Percentiles rank a stretch among this genome's conserved stretches.
These are phyloP conservation scores for Sclerotinia sclerotiorum DNA, from an alignment of 2,329 filamentous ascomycete genomes.

Conservation along the genomic window DNA sequence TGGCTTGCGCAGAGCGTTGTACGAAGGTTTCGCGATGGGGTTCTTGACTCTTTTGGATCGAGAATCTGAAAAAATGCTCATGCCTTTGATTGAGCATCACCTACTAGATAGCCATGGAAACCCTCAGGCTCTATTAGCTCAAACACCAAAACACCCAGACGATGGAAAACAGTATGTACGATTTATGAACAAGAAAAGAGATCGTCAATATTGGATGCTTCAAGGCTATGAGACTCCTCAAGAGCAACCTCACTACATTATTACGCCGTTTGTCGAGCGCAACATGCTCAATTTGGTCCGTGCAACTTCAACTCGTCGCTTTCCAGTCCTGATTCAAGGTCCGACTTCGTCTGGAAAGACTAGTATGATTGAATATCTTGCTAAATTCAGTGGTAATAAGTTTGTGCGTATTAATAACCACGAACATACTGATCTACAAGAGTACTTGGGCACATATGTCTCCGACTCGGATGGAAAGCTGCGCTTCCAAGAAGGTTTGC, in stretches of 20 bases:
- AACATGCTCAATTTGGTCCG: slow-evolving; percentile 94
- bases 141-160: slow-evolving; percentile 72
- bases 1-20: slow-evolving; percentile 80
- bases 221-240: slow-evolving; percentile 67
- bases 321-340: slow-evolving; percentile 92
- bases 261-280: slow-evolving; percentile 90
- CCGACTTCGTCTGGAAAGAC: slow-evolving; percentile 98
- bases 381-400: slow-evolving; percentile 93
- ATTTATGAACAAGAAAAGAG: slow-evolving; percentile 64
- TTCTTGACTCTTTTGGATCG: slow-evolving; percentile 87
- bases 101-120: slow-evolving; percentile 71
- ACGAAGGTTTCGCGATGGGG: slow-evolving; percentile 97
- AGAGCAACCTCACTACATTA: slow-evolving; percentile 87
- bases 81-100: slow-evolving; percentile 77
- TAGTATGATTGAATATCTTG: slow-evolving; percentile 98
- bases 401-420: slow-evolving; percentile 99
- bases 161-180: slow-evolving; percentile 78
- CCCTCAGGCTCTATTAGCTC: slow-evolving; percentile 70
- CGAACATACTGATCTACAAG: slow-evolving; percentile 96
- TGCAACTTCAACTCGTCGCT: slow-evolving; percentile 86
- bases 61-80: slow-evolving; percentile 75
- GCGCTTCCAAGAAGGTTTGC: slow-evolving; percentile 86
- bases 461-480: slow-evolving; percentile 83
- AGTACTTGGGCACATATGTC: slow-evolving; percentile 93
- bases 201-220: slow-evolving; percentile 84